Evolutionary conservation across 441 rosid genomes (phyloP), one percentile per base, ranked within the genome.

Genomic region (Biscutella laevigata): DNA sequence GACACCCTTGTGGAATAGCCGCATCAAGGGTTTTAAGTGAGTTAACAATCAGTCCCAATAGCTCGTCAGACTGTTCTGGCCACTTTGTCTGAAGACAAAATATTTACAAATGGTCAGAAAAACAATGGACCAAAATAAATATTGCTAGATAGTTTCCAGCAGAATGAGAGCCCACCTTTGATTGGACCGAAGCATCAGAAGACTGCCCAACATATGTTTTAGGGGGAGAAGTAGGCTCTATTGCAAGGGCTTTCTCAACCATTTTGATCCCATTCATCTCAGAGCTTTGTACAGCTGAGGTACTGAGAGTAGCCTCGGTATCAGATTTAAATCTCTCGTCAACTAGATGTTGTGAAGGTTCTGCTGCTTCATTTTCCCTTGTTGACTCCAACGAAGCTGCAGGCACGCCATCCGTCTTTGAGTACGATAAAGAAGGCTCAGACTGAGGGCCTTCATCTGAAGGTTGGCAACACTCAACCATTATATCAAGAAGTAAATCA

Each of bases 401-500:
- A 53, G 75, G 76, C 61, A 77, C 80, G 17, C 67, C 73, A 75
- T 80, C 75, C 59, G 81, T 74, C 74, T 78, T 86, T 34, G 82
- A 68, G 60, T 61, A 71, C 19, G 53, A 59, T 72, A 70, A 86
- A 61, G 87, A 76, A 25, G 81, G 68, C 49, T 77, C 87, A 50
- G 75, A 73, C 42, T 66, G 74, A 46, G 72, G 70, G 72, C 77
- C 75, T 77, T 75, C 94, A 68, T 88, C 95, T 4, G 86, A 83
- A 55, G 97, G 94, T 62, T 87, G 94, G 84, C 99, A 94, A 67
- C 97, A 89, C 76, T 94, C 96, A 19, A 94, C 99, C 99, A 94
- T 89, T 64, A 86, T 94, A 77, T 94, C 97, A 67, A 89, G 63
- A 61, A 94, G 94, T 59, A 94, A 74, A 80, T 87, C 99, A 61